Percentiles rank a stretch among this genome's conserved stretches.
These are phyloP conservation scores for Hypomyces rosellus DNA, from an alignment of 2,329 filamentous ascomycete genomes.

Conservation along the genomic window DNA sequence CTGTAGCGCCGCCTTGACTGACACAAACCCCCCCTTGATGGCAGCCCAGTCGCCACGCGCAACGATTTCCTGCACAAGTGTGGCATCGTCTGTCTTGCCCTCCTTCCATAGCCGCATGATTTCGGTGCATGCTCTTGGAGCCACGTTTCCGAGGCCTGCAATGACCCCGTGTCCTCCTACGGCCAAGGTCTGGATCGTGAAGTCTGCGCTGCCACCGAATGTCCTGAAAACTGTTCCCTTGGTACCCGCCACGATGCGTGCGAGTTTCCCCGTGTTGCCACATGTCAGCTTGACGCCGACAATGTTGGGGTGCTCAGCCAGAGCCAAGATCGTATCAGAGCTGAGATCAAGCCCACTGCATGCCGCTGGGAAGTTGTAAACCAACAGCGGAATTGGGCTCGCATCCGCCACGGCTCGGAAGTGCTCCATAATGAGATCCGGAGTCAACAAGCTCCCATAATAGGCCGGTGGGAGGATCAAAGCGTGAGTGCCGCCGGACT, in stretches of 20 bases:
- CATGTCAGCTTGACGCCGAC: slow-evolving; percentile 58
- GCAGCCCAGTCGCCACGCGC: slow-evolving; percentile 63
- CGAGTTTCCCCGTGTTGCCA: slow-evolving; percentile 57
- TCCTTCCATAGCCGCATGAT: slow-evolving; percentile 53
- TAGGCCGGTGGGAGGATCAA: slow-evolving; percentile 65
- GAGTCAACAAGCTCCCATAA: slow-evolving; percentile 55
- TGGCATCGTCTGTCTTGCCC: slow-evolving; percentile 54
- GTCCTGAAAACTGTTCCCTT: slow-evolving; percentile 49
- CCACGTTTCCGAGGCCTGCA: slow-evolving; percentile 64
- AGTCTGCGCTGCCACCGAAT: slow-evolving; percentile 67
- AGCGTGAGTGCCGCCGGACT: slow-evolving; percentile 59
- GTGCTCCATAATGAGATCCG: slow-evolving; percentile 51
- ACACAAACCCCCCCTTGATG: slow-evolving; percentile 62
- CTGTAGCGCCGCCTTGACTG: slow-evolving; percentile 60
- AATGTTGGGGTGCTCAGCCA: slow-evolving; percentile 51
- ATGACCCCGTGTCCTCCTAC: slow-evolving; percentile 68
- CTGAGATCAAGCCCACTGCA: slow-evolving; percentile 51
- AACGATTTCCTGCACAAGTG: slow-evolving; percentile 56
- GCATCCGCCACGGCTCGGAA: slow-evolving; percentile 56
- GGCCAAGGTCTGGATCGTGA: slow-evolving; percentile 63
- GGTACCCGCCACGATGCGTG: slow-evolving; percentile 41
- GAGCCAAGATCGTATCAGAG: slow-evolving; percentile 48
- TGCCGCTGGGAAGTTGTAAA: slow-evolving; percentile 59
- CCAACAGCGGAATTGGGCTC: slow-evolving; percentile 52
- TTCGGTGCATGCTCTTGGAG: slow-evolving; percentile 58